Percentiles rank a stretch among this genome's conserved stretches.
Evolutionary conservation across 2,329 filamentous ascomycete species (phyloP).

Genomic region (Fusarium cicatricum): DNA sequence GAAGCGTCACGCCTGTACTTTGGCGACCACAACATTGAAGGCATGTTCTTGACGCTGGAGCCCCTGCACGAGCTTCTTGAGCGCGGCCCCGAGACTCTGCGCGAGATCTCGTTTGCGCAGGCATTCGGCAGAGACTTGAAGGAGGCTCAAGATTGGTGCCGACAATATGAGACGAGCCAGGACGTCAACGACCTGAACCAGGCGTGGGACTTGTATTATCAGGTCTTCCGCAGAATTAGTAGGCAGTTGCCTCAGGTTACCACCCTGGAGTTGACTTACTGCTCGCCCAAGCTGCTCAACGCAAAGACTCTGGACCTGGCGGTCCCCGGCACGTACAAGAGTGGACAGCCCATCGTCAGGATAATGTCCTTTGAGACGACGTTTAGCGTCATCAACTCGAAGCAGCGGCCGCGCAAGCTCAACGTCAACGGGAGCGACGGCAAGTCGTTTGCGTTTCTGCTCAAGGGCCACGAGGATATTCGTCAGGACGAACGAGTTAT

Average conservation of each 20-base stretch:
- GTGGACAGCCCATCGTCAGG: constrained; percentile 77
- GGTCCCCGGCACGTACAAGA: constrained; percentile 94
- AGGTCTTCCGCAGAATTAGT: constrained; percentile 95
- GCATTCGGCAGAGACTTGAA: constrained; percentile 95
- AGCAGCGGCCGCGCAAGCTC: constrained; percentile 92
- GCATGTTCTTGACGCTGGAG: constrained; percentile 91
- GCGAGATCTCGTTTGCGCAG: constrained; percentile 97
- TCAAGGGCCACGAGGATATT: constrained; percentile 99
- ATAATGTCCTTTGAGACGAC: constrained; percentile 92
- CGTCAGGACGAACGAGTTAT: constrained; percentile 99
- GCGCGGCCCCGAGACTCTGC: constrained; percentile 87
- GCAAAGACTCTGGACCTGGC: constrained; percentile 88
- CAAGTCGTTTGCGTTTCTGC: constrained; percentile 82
- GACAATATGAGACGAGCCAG: constrained; percentile 85
- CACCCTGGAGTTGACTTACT: constrained; percentile 92
- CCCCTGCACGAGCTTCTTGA: constrained; percentile 93
- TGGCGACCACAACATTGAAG: constrained; percentile 95
- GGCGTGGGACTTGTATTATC: constrained; percentile 99
- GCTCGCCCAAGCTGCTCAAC: constrained; percentile 90
- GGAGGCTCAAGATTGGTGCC: constrained; percentile 96
- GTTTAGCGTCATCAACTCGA: constrained; percentile 92
- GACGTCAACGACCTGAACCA: constrained; percentile 96
- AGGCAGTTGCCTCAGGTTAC: constrained; percentile 93
- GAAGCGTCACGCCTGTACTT: constrained; percentile 97
- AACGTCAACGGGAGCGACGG: constrained; percentile 91